Percentiles rank a stretch among this genome's conserved stretches.
Evolutionary conservation across 805 yeast species (phyloP).

Genomic region (Ogataea nitratoaversa): DNA sequence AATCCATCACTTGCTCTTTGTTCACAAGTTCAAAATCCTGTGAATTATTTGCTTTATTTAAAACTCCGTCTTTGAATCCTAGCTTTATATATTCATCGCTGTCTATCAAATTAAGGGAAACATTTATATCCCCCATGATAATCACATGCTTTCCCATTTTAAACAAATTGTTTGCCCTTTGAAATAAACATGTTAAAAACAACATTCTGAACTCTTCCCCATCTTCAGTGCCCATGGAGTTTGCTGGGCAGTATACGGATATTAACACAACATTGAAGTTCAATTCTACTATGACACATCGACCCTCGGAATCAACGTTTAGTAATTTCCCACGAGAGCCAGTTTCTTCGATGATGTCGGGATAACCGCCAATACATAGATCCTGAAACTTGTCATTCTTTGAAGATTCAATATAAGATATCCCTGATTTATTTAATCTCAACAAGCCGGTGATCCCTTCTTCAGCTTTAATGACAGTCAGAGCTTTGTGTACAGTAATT

Average conservation of each 20-base stretch:
- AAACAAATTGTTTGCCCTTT: slow-evolving; percentile 56
- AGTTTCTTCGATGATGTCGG: slow-evolving; percentile 34
- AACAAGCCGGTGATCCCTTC: slow-evolving; percentile 85
- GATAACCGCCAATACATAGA: slow-evolving; percentile 70
- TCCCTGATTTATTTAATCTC: slow-evolving; percentile 13
- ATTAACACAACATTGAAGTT: slow-evolving; percentile 58
- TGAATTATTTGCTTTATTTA: slow-evolving; percentile 26
- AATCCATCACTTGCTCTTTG: slow-evolving; percentile 25
- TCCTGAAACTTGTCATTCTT: slow-evolving; percentile 7
- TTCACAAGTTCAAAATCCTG: slow-evolving; percentile 35
- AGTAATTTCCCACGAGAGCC: slow-evolving; percentile 29
- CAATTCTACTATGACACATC: slow-evolving; percentile 73
- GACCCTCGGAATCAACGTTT: slow-evolving; percentile 79
- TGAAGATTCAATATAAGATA: slow-evolving; percentile 26
- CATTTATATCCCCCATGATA: slow-evolving; percentile 86
- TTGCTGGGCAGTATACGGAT: slow-evolving; percentile 86
- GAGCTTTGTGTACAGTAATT: slow-evolving; percentile 26
- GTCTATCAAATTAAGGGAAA: slow-evolving; percentile 75
- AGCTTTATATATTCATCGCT: slow-evolving; percentile 65
- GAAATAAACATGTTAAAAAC: slow-evolving; percentile 56
- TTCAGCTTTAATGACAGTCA: slow-evolving; percentile 70
- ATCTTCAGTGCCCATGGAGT: slow-evolving; percentile 65
- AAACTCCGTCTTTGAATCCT: slow-evolving; percentile 33
- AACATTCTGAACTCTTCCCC: slow-evolving; percentile 55
- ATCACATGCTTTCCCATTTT: slow-evolving; percentile 62